Percentiles rank a stretch among this genome's conserved stretches.
phyloP scores from a whole-genome alignment of 2,329 filamentous ascomycete genomes.

The Talaromyces atroroseus region DNA sequence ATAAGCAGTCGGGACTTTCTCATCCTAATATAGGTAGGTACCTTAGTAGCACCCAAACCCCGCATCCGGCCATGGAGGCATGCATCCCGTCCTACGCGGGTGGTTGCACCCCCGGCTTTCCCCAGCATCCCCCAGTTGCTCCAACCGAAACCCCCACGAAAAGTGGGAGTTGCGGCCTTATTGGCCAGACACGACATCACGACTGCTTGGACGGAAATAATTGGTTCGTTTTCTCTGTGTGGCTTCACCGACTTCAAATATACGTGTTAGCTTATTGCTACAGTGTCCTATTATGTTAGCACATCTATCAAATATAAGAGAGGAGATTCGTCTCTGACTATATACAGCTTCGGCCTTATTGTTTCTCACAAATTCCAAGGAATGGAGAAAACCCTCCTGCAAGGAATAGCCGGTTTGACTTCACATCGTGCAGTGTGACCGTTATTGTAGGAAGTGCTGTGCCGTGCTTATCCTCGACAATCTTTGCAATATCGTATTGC shows the following conservation, averaged over 20 bases:
- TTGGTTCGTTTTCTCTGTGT: too few relatives aligned
- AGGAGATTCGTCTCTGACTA: not conserved
- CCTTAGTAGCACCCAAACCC: too few relatives aligned
- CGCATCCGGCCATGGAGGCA: too few relatives aligned
- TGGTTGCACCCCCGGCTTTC: too few relatives aligned
- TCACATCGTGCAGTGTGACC: constrained; percentile 16
- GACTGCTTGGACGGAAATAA: too few relatives aligned
- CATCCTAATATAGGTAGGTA: too few relatives aligned
- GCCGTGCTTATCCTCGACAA: constrained; percentile 30
- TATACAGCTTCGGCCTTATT: not conserved
- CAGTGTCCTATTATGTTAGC: not conserved
- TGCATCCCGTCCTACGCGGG: too few relatives aligned
- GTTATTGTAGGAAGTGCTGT: constrained; percentile 17
- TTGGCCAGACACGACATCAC: too few relatives aligned
- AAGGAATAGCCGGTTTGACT: constrained; percentile 14
- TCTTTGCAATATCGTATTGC: not conserved
- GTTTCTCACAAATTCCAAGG: constrained; percentile 18
- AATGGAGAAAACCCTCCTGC: constrained; percentile 21
- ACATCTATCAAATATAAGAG: not conserved
- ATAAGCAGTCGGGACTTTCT: not conserved
- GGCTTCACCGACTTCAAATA: too few relatives aligned
- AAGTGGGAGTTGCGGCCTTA: too few relatives aligned
- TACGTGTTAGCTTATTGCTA: not conserved
- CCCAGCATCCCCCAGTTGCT: too few relatives aligned
- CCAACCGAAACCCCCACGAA: too few relatives aligned